Evolutionary conservation across 208 protist species (phyloP).

Genomic region (Leishmania tropica): DNA sequence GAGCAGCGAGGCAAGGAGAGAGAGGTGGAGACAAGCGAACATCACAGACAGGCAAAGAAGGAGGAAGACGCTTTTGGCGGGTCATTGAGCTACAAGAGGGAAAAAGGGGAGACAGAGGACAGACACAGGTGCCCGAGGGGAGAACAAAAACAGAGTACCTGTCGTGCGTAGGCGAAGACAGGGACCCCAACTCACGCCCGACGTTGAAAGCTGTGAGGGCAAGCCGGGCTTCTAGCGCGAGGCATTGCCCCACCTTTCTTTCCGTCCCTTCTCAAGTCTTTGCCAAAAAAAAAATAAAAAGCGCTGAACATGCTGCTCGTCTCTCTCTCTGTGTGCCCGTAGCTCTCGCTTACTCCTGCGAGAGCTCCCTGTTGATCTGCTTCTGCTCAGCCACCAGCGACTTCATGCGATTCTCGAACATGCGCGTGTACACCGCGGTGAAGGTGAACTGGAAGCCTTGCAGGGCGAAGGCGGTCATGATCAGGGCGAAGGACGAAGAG

Average conservation of each 20-base stretch:
- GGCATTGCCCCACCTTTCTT: neutral
- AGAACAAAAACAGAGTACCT: neutral
- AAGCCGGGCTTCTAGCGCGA: neutral
- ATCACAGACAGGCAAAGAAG: neutral
- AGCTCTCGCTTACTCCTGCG: neutral
- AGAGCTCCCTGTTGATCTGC: conserved; percentile 9
- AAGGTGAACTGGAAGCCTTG: conserved; percentile 32
- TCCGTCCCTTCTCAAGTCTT: neutral
- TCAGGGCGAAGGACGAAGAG: conserved; percentile 23
- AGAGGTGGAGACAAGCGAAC: neutral
- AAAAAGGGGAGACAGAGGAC: neutral
- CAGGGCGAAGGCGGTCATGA: conserved; percentile 26
- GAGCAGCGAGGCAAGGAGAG: neutral
- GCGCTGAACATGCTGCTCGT: neutral
- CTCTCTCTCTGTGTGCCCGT: neutral
- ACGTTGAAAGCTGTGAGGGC: neutral
- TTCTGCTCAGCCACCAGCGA: conserved; percentile 34
- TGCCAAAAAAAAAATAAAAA: neutral
- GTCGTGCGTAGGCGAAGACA: neutral
- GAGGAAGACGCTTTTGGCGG: neutral
- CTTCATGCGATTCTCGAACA: conserved; percentile 28
- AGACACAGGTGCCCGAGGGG: neutral
- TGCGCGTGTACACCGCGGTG: conserved; percentile 23
- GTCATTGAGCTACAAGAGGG: neutral
- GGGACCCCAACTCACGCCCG: neutral